These are phyloP conservation scores for Talaromyces sp. DNA, from an alignment of 2,329 filamentous ascomycete species.

Conservation along the genomic window DNA sequence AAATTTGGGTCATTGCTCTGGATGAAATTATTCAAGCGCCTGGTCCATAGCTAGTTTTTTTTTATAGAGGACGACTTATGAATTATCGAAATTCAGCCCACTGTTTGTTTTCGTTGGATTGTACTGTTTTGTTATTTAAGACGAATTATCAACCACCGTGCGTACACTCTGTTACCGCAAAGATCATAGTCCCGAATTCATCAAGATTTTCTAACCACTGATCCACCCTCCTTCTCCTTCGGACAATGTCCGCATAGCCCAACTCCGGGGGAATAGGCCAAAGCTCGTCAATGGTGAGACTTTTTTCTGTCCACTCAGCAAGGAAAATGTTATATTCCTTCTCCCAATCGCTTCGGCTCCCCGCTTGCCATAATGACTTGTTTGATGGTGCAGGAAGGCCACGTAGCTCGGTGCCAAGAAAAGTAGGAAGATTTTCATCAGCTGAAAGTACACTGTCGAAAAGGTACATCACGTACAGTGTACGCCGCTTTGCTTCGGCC, in stretches of 20 bases:
- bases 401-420: slow-evolving; percentile 45
- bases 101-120: too few relatives aligned
- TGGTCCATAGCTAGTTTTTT: too few relatives aligned
- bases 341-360: slow-evolving; percentile 37
- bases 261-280: slow-evolving; percentile 39
- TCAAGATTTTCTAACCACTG: slow-evolving; percentile 48
- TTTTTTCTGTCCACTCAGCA: slow-evolving; percentile 37
- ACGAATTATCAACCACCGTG: slow-evolving; percentile 19
- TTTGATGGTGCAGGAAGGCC: slow-evolving; percentile 40
- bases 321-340: slow-evolving; percentile 39
- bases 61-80: too few relatives aligned
- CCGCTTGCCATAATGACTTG: slow-evolving; percentile 42
- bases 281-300: slow-evolving; percentile 46
- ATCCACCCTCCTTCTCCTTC: slow-evolving; percentile 37
- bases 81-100: too few relatives aligned
- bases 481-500: slow-evolving; percentile 49
- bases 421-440: slow-evolving; percentile 41
- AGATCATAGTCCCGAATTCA: slow-evolving; percentile 52
- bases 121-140: too few relatives aligned
- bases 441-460: slow-evolving; percentile 47
- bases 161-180: slow-evolving; percentile 30
- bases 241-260: slow-evolving; percentile 13
- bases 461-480: slow-evolving; percentile 49
- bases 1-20: slow-evolving; percentile 16
- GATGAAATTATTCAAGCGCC: slow-evolving; percentile 13